Evolutionary conservation across 2,329 filamentous ascomycete species (phyloP).

Genomic region (Aspergillus latus): DNA sequence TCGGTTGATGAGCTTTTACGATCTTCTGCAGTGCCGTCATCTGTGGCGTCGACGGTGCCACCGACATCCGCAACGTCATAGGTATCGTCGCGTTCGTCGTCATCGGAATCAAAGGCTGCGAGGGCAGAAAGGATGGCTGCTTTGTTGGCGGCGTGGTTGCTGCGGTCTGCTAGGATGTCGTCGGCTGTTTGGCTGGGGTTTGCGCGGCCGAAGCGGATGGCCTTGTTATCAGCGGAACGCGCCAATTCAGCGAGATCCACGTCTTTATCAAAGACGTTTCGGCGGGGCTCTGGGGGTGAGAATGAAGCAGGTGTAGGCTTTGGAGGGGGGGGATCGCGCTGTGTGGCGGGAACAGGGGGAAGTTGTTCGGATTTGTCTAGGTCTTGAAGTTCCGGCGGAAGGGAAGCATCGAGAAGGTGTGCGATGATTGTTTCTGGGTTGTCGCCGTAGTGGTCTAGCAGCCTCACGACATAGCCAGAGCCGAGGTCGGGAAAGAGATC

Average conservation of each 20-base stretch:
- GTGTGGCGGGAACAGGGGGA: slow-evolving; percentile 36
- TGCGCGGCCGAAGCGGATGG: slow-evolving; percentile 73
- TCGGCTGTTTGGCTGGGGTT: slow-evolving; percentile 67
- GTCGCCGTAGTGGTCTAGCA: slow-evolving; percentile 77
- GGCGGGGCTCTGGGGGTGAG: slow-evolving; percentile 48
- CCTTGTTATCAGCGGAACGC: slow-evolving; percentile 46
- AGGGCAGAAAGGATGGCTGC: slow-evolving; percentile 85
- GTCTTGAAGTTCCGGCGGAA: slow-evolving; percentile 68
- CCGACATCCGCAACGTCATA: slow-evolving; percentile 93
- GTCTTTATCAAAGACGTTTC: slow-evolving; percentile 77
- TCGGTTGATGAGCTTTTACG: slow-evolving; percentile 45
- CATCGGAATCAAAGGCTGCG: slow-evolving; percentile 85
- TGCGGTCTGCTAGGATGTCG: slow-evolving; percentile 65
- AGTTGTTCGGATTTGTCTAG: slow-evolving; percentile 62
- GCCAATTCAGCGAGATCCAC: slow-evolving; percentile 69
- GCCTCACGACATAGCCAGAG: slow-evolving; percentile 73
- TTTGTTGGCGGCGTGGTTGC: slow-evolving; percentile 66
- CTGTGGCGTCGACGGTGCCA: slow-evolving; percentile 70
- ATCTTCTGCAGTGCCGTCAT: slow-evolving; percentile 50
- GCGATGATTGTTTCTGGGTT: slow-evolving; percentile 76
- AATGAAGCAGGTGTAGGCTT: slow-evolving; percentile 39
- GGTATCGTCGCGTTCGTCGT: slow-evolving; percentile 95
- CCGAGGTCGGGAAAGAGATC: slow-evolving; percentile 89
- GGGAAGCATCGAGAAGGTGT: slow-evolving; percentile 73
- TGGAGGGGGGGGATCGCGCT: slow-evolving; percentile 58